Conservation (phyloP, 140 eudicot genomes). For the Flaveria floridana region DNA sequence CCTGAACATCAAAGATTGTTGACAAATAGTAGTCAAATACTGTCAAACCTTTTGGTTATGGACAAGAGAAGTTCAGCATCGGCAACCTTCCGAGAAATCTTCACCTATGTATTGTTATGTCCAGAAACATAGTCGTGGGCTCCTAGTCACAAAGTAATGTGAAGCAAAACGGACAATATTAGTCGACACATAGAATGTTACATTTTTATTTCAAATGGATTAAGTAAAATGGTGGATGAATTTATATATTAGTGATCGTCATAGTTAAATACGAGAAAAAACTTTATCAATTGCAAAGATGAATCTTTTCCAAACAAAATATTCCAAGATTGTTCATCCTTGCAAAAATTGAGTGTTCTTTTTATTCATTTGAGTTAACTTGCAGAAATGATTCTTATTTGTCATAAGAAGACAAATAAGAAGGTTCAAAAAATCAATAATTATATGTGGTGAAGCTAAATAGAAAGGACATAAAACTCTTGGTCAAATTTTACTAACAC, state of each 20-base stretch:
- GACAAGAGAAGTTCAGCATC: too few relatives aligned
- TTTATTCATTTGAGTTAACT: background rate
- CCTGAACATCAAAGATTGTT: conserved; percentile 8
- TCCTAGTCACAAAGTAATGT: background rate
- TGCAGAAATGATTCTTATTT: conserved; percentile 14
- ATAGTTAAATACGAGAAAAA: background rate
- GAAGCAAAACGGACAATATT: background rate
- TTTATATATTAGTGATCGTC: background rate
- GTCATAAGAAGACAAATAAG: conserved; percentile 14
- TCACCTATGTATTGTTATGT: too few relatives aligned
- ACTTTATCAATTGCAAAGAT: background rate
- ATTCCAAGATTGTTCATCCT: background rate
- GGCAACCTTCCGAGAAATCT: too few relatives aligned
- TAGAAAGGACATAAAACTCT: conserved; percentile 40
- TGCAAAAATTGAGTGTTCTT: background rate
- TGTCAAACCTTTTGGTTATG: too few relatives aligned
- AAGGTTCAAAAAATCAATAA: conserved; percentile 2
- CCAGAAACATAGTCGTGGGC: too few relatives aligned
- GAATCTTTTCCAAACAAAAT: background rate
- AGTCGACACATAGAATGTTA: background rate
- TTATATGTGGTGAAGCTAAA: conserved; percentile 32
- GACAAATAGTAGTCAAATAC: background rate
- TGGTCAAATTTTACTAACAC: conserved; percentile 49
- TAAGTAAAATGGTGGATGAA: background rate
- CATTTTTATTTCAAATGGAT: background rate